Evolutionary conservation across 1,139 yeast genomes (phyloP), one percentile per base, ranked within the genome.

Genomic region (Meyerozyma sp.): DNA sequence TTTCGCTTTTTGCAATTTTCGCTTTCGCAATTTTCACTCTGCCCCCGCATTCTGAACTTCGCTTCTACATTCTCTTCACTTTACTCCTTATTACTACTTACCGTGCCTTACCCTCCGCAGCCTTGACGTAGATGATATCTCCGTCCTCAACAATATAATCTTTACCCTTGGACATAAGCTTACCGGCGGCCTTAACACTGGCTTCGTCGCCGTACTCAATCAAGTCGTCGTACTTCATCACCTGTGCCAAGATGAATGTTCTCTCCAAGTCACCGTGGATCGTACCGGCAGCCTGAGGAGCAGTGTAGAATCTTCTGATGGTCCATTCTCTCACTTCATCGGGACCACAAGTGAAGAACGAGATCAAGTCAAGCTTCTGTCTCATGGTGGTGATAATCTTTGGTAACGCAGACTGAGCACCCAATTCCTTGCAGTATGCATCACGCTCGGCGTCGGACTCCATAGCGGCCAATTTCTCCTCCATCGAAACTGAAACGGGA

Each of bases 121-220:
- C 90, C 77, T 95, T 86, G 77, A 91, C 87, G 73, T 84, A 91
- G 57, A 91, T 83, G 58, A 93, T 78, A 65, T 91, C 98, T 65
- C 97, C 78, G 55, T 73, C 78, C 54, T 69, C 75, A 51, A 94
- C 96, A 51, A 81, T 93, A 63, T 94, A 93, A 55, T 91, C 98
- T 70, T 93, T 94, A 78, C 99, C 99, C 82, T 93, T 93, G 63
- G 79, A 87, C 67, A 80, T 68, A 62, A 93, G 80, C 71, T 93
- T 93, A 71, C 98, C 98, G 48, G 91, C 91, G 47, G 98, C 84
- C 70, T 84, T 86, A 58, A 91, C 96, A 44, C 88, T 78, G 46
- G 73, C 73, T 65, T 93, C 98, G 61, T 87, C 95, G 54, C 85
- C 88, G 53, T 70, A 75, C 73, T 93, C 98, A 43, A 88, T 65